phyloP scores from a whole-genome alignment of 768 basidiomycete species.

The Phlebiopsis flavidoalba region DNA sequence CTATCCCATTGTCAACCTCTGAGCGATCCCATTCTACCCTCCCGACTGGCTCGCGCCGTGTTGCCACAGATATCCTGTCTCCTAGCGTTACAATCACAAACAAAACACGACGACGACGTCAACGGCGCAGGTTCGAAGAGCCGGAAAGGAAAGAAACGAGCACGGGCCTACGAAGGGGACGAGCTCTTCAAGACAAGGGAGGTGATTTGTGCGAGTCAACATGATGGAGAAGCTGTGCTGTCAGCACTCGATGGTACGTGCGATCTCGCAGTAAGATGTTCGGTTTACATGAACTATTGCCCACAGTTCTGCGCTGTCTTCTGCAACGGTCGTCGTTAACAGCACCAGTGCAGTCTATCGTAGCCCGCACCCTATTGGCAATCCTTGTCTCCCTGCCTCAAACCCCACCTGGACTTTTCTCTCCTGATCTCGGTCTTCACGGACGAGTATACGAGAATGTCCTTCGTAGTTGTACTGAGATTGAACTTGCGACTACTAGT shows the following conservation, averaged over 20 bases:
- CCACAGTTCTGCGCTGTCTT: slow-evolving; percentile 44
- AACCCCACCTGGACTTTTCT: slow-evolving; percentile 49
- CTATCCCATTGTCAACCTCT: slow-evolving; percentile 39
- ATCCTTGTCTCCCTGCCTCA: slow-evolving; percentile 52
- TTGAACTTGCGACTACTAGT: slow-evolving; percentile 49
- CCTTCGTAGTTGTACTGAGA: slow-evolving; percentile 40
- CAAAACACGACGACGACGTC: slow-evolving; percentile 10
- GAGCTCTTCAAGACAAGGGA: slow-evolving; percentile 55
- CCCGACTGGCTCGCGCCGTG: slow-evolving; percentile 50
- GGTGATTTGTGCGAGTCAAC: slow-evolving; percentile 41
- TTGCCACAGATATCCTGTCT: slow-evolving; percentile 45
- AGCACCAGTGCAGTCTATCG: slow-evolving; percentile 51
- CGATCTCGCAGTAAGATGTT: background rate
- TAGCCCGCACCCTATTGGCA: slow-evolving; percentile 52
- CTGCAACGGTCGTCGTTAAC: slow-evolving; percentile 48
- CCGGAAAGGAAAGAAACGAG: slow-evolving; percentile 62
- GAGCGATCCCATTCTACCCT: slow-evolving; percentile 42
- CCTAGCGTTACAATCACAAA: slow-evolving; percentile 35
- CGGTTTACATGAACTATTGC: background rate
- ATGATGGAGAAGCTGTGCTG: slow-evolving; percentile 50
- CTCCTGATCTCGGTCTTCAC: slow-evolving; percentile 47
- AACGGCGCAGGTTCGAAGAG: slow-evolving; percentile 15
- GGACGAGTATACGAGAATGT: slow-evolving; percentile 39
- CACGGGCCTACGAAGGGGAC: slow-evolving; percentile 69
- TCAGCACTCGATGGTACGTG: slow-evolving; percentile 53